A percentile compares a stretch with the other conserved stretches of the same genome.
These are phyloP conservation scores for Fusarium newnesense DNA, from an alignment of 2,329 filamentous ascomycete species.

Conservation along the genomic window DNA sequence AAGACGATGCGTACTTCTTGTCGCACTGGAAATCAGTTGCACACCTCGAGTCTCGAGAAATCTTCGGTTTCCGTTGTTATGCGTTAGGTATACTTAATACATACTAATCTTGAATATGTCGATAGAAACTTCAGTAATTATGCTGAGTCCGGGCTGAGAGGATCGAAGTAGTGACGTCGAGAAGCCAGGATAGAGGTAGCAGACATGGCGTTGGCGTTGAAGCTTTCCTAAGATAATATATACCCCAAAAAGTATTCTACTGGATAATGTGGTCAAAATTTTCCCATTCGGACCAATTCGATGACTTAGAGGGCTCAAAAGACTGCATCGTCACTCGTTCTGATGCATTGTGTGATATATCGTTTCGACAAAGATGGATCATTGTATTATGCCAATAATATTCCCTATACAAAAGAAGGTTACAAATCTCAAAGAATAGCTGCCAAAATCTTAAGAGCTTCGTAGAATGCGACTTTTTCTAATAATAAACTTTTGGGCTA, in stretches of 20 bases:
- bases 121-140: too few relatives aligned
- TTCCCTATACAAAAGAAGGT: too few relatives aligned
- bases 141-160: accelerated
- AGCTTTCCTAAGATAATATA: neutral
- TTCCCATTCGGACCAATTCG: neutral
- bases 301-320: too few relatives aligned
- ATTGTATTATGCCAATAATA: neutral
- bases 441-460: neutral
- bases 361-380: too few relatives aligned
- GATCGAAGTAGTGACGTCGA: accelerated
- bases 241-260: neutral
- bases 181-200: neutral
- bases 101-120: accelerated
- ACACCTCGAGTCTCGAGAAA: accelerated
- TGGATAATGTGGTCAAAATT: neutral
- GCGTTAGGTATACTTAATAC: accelerated
- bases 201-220: too few relatives aligned
- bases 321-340: neutral
- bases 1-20: too few relatives aligned
- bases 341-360: neutral
- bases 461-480: accelerated
- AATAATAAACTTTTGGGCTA: accelerated
- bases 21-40: neutral
- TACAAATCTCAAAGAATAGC: accelerated
- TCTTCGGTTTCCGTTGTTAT: too few relatives aligned